phyloP scores from a whole-genome alignment of 495 filamentous ascomycete species.

The Aspergillus sclerotioniger region DNA sequence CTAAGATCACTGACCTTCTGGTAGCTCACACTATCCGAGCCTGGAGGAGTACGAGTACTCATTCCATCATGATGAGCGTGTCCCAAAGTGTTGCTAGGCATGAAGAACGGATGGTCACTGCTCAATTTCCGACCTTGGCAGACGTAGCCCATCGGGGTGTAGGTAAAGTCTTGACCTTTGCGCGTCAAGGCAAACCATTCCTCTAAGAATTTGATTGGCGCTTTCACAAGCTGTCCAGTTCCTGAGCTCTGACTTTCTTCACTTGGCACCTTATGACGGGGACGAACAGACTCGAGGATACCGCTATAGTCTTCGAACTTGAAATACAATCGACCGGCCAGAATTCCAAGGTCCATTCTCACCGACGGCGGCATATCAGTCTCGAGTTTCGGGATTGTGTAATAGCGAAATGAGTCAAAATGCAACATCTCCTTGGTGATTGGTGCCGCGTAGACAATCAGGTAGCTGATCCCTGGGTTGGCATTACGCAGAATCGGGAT shows the following conservation, averaged over 20 bases:
- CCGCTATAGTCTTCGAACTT: conserved; percentile 37
- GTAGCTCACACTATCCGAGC: too few species aligned
- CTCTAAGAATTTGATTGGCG: conserved; percentile 33
- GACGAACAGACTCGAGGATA: conserved; percentile 4
- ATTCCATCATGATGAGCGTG: too few species aligned
- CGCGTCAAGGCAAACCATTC: conserved; percentile 52
- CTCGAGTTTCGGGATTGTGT: conserved; percentile 44
- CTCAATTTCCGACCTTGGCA: conserved; percentile 44
- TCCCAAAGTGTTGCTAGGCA: too few species aligned
- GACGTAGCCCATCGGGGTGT: conserved; percentile 58
- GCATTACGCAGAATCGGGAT: conserved; percentile 27
- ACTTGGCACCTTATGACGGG: too few species aligned
- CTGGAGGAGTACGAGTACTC: too few species aligned
- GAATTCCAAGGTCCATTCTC: conserved; percentile 52
- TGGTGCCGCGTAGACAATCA: conserved; percentile 53
- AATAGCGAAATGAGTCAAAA: conserved; percentile 50
- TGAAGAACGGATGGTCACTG: conserved; percentile 46
- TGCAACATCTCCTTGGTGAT: conserved; percentile 52
- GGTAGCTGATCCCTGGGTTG: conserved; percentile 21
- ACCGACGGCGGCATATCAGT: conserved; percentile 40
- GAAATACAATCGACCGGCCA: conserved; percentile 57
- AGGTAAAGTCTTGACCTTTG: conserved; percentile 49
- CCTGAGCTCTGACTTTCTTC: too few species aligned
- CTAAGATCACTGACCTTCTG: too few species aligned
- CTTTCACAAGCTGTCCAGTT: too few species aligned